Conservation (phyloP, 768 basidiomycete genomes). For the Bullera alba region DNA sequence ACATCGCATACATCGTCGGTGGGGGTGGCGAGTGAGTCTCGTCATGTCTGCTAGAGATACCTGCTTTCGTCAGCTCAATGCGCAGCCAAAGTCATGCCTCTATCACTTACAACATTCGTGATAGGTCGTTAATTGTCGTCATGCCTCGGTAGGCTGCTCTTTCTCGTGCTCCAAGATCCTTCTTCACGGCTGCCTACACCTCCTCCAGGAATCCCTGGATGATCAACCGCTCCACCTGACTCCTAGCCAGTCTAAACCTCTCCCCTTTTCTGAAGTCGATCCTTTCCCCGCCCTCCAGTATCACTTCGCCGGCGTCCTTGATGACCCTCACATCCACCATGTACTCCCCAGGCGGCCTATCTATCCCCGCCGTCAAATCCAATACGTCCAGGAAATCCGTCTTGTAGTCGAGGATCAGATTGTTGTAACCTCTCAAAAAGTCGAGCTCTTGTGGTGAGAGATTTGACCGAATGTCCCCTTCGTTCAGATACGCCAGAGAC, state of each 20-base stretch:
- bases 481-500: slow-evolving; percentile 66
- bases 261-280: slow-evolving; percentile 84
- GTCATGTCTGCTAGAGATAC: background rate
- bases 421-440: slow-evolving; percentile 73
- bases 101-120: background rate
- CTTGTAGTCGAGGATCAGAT: slow-evolving; percentile 73
- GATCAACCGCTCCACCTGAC: slow-evolving; percentile 89
- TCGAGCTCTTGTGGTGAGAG: slow-evolving; percentile 54
- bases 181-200: slow-evolving; percentile 50
- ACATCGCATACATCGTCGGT: background rate
- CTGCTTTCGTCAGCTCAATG: too few species aligned
- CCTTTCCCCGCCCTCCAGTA: slow-evolving; percentile 73
- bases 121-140: background rate
- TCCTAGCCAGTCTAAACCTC: slow-evolving; percentile 76
- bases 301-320: slow-evolving; percentile 81
- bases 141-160: background rate
- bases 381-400: slow-evolving; percentile 70
- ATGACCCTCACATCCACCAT: slow-evolving; percentile 81
- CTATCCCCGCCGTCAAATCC: slow-evolving; percentile 77
- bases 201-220: slow-evolving; percentile 89
- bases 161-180: too few species aligned
- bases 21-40: too few species aligned
- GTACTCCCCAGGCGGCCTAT: slow-evolving; percentile 74
- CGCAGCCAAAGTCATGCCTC: background rate
- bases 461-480: slow-evolving; percentile 33